Evolutionary conservation across 768 basidiomycete genomes (phyloP).

Genomic region (Panaeolus papilionaceus): DNA sequence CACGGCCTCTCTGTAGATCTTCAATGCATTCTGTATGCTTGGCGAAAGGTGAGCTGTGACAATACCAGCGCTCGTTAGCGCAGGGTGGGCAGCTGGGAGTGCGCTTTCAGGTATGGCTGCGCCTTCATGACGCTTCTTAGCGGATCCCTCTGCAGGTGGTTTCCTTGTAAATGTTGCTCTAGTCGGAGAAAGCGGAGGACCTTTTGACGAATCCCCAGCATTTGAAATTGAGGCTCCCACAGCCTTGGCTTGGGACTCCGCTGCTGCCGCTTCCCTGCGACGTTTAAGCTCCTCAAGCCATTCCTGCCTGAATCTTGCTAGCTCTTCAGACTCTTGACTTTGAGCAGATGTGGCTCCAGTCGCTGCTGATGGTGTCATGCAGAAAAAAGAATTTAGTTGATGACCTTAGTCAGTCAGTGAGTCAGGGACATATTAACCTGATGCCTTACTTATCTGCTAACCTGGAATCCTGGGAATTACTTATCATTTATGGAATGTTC

Average conservation of each 20-base stretch:
- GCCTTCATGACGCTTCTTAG: neutral
- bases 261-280: conserved; percentile 32
- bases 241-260: conserved; percentile 14
- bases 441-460: conserved; percentile 19
- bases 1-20: conserved; percentile 73
- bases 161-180: neutral
- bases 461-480: conserved; percentile 14
- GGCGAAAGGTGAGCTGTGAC: conserved; percentile 36
- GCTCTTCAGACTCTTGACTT: conserved; percentile 37
- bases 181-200: neutral
- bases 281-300: conserved; percentile 73
- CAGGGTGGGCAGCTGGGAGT: conserved; percentile 29
- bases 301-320: conserved; percentile 71
- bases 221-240: neutral
- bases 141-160: neutral
- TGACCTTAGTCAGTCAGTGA: conserved; percentile 2
- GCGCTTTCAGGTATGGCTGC: neutral
- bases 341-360: conserved; percentile 19
- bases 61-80: conserved; percentile 31
- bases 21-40: conserved; percentile 56
- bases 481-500: neutral
- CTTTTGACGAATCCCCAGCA: neutral
- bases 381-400: conserved; percentile 13
- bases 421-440: neutral
- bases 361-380: conserved; percentile 30